Percentiles rank a stretch among this genome's conserved stretches.
phyloP scores from a whole-genome alignment of 1,139 yeast species.

The Komagataea norvegica region DNA sequence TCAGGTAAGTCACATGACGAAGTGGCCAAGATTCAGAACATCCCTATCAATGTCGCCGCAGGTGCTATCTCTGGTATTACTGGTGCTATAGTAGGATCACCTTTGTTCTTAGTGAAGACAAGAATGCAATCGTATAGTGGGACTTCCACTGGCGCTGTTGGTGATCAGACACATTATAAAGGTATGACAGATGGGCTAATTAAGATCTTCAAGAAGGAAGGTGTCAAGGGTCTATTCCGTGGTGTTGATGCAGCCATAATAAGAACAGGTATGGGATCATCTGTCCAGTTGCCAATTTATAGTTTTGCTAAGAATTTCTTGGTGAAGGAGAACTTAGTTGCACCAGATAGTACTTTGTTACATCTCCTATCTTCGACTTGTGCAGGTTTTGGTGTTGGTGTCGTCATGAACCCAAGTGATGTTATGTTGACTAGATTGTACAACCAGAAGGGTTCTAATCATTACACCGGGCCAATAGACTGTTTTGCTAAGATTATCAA shows the following conservation, averaged over 20 bases:
- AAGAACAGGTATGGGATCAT: constrained; percentile 93
- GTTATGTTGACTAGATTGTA: constrained; percentile 91
- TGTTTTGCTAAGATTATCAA: constrained; percentile 78
- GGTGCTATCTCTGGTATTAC: constrained; percentile 85
- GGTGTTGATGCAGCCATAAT: constrained; percentile 94
- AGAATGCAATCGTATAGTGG: constrained; percentile 73
- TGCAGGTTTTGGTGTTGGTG: constrained; percentile 89
- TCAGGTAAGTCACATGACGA: constrained; percentile 39
- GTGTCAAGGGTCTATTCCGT: constrained; percentile 72
- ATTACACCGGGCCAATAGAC: constrained; percentile 83
- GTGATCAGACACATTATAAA: constrained; percentile 87
- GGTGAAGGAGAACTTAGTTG: constrained; percentile 33
- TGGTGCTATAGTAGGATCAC: constrained; percentile 89
- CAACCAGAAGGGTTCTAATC: constrained; percentile 84
- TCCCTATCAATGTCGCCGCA: constrained; percentile 65
- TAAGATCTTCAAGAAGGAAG: constrained; percentile 61
- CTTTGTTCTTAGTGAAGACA: constrained; percentile 86
- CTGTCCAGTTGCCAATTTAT: constrained; percentile 93
- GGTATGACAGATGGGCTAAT: constrained; percentile 64
- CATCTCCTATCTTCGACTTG: constrained; percentile 73
- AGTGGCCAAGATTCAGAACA: constrained; percentile 49
- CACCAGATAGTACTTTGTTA: constrained; percentile 49
- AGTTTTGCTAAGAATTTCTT: constrained; percentile 64
- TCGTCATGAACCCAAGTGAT: constrained; percentile 97
- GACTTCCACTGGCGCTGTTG: constrained; percentile 64